Evolutionary conservation across 495 filamentous ascomycete genomes (phyloP).

Genomic region (Hamigera avellanea): DNA sequence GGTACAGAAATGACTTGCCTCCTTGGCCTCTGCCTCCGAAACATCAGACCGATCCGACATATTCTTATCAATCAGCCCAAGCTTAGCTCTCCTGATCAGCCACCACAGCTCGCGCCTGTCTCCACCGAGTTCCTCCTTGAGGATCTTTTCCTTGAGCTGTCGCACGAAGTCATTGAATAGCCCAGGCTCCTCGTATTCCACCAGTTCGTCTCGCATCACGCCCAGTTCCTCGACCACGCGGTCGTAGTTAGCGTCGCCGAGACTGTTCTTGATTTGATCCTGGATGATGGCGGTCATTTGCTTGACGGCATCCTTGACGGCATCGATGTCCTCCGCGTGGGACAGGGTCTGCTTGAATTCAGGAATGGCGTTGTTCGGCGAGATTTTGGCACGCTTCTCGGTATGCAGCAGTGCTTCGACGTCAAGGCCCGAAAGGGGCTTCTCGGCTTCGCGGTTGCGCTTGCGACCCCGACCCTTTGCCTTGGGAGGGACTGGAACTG

Average conservation of each 20-base stretch:
- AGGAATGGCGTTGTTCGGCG: constrained; percentile 70
- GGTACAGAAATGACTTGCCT: constrained; percentile 24
- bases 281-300: constrained; percentile 67
- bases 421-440: constrained; percentile 86
- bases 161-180: constrained; percentile 68
- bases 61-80: constrained; percentile 63
- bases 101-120: constrained; percentile 79
- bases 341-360: constrained; percentile 79
- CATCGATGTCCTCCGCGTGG: constrained; percentile 45
- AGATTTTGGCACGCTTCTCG: constrained; percentile 55
- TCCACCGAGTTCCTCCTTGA: constrained; percentile 63
- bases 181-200: constrained; percentile 61
- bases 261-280: constrained; percentile 54
- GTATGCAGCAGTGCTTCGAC: constrained; percentile 61
- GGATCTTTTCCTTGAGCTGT: constrained; percentile 58
- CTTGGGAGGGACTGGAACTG: constrained; percentile 63
- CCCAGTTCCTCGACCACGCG: constrained; percentile 65
- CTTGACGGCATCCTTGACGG: constrained; percentile 53
- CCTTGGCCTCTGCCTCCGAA: constrained; percentile 53
- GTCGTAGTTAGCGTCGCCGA: constrained; percentile 65
- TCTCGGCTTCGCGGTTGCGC: constrained; percentile 54
- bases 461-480: constrained; percentile 62
- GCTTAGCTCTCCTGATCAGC: constrained; percentile 47
- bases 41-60: constrained; percentile 51
- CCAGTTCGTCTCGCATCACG: constrained; percentile 67